Evolutionary conservation across 2,329 filamentous ascomycete species (phyloP).

Genomic region (Fusarium sp.): DNA sequence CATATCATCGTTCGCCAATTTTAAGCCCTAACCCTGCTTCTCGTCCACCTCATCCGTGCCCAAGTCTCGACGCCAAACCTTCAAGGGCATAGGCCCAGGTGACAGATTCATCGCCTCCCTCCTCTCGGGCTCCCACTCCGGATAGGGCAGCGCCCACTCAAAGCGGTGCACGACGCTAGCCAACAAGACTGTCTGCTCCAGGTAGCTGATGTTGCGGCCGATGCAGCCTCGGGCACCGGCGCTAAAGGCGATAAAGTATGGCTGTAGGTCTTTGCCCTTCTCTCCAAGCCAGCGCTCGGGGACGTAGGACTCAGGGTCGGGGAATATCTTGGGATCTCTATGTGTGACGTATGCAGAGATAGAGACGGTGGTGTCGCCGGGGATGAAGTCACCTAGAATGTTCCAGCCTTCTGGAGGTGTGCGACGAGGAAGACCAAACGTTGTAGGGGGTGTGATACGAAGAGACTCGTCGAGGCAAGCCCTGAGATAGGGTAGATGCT

Average conservation of each 20-base stretch:
- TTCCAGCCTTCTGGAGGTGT: constrained; percentile 51
- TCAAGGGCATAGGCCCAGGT: constrained; percentile 42
- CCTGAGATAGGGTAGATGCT: constrained; percentile 66
- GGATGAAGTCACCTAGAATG: constrained; percentile 54
- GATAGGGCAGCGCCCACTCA: constrained; percentile 53
- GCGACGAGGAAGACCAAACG: constrained; percentile 46
- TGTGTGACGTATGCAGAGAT: constrained; percentile 58
- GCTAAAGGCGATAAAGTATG: constrained; percentile 59
- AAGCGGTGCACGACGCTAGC: constrained; percentile 61
- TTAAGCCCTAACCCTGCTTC: constrained; percentile 12
- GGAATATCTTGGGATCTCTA: constrained; percentile 57
- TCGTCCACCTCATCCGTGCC: constrained; percentile 18
- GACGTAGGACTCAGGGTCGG: constrained; percentile 56
- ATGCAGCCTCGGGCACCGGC: constrained; percentile 61
- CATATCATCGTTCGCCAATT: neutral
- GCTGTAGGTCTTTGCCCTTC: constrained; percentile 53
- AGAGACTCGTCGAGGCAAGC: constrained; percentile 66
- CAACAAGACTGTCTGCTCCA: constrained; percentile 63
- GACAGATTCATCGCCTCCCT: constrained; percentile 44
- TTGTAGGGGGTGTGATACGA: constrained; percentile 53
- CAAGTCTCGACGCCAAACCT: constrained; percentile 44
- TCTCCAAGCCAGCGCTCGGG: constrained; percentile 60
- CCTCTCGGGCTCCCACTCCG: constrained; percentile 38
- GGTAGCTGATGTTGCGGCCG: constrained; percentile 58
- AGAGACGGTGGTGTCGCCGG: constrained; percentile 56